Conservation (phyloP, 2,329 filamentous ascomycete genomes). For the Ophiosphaerella korrae region DNA sequence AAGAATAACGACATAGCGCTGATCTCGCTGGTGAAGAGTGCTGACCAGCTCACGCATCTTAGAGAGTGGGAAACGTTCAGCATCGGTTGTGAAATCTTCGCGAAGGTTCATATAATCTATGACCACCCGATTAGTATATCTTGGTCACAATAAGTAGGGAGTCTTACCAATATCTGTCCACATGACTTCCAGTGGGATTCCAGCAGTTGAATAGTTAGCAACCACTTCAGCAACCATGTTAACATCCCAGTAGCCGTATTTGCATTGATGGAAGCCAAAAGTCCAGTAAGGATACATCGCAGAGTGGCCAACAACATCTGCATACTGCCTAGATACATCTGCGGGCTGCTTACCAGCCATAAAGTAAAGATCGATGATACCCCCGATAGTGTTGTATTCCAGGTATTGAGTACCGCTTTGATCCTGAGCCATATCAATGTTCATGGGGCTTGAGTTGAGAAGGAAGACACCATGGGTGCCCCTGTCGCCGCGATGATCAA, state of each 20-base stretch:
- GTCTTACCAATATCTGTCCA: no score
- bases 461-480: conserved; percentile 47
- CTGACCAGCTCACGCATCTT: conserved; percentile 69
- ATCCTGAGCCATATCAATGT: conserved; percentile 72
- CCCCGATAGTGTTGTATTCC: conserved; percentile 80
- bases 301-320: conserved; percentile 55
- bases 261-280: conserved; percentile 59
- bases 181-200: conserved; percentile 70
- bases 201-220: conserved; percentile 68
- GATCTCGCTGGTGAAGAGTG: conserved; percentile 68
- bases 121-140: conserved; percentile 53
- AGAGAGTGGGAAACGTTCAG: conserved; percentile 64
- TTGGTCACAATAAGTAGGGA: no score
- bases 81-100: conserved; percentile 68
- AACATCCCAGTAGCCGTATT: conserved; percentile 61
- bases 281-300: conserved; percentile 60
- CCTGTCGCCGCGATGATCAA: conserved; percentile 67
- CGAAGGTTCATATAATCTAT: conserved; percentile 71
- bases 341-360: conserved; percentile 54
- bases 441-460: conserved; percentile 59
- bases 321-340: conserved; percentile 56
- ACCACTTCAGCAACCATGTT: conserved; percentile 70
- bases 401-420: conserved; percentile 68
- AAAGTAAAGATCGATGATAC: conserved; percentile 70
- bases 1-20: conserved; percentile 79